Percentiles rank a stretch among this genome's conserved stretches.
Evolutionary conservation across 345 rosid species (phyloP).

Genomic region (Boechera divaricarpa): DNA sequence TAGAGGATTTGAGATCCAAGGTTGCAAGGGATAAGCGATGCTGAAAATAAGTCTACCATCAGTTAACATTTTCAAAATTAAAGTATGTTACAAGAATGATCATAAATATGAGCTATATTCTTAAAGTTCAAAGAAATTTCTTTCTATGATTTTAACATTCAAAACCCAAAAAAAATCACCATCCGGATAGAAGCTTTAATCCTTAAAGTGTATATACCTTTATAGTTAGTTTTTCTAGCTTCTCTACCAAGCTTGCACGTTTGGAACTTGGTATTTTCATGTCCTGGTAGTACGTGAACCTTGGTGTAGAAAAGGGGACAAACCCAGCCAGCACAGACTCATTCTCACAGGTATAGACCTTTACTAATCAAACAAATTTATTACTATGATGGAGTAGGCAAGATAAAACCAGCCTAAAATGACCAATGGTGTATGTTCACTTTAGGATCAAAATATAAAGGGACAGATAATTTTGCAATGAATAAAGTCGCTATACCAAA

Average conservation of each 20-base stretch:
- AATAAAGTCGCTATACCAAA: background rate
- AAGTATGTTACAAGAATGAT: constrained; percentile 1
- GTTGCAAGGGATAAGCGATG: constrained; percentile 49
- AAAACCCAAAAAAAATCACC: background rate
- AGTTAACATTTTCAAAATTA: constrained; percentile 14
- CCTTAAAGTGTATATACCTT: constrained; percentile 51
- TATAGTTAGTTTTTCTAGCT: constrained; percentile 46
- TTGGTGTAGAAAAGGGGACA: constrained; percentile 67
- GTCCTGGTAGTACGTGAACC: constrained; percentile 56
- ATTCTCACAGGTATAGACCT: constrained; percentile 74
- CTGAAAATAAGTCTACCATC: constrained; percentile 47
- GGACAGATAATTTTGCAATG: background rate
- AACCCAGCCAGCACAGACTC: constrained; percentile 66
- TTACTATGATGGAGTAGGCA: background rate
- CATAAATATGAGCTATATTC: background rate
- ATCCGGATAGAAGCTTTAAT: background rate
- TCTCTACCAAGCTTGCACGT: constrained; percentile 33
- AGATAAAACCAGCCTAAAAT: background rate
- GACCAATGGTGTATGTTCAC: background rate
- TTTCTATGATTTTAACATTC: background rate
- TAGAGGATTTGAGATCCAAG: constrained; percentile 49
- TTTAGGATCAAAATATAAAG: background rate
- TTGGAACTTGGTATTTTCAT: constrained; percentile 42
- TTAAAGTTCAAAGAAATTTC: background rate
- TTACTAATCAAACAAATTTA: constrained; percentile 32